A percentile compares a stretch with the other conserved stretches of the same genome.
These are phyloP conservation scores for Fusarium kyushuense DNA, from an alignment of 2,329 filamentous ascomycete genomes.

Conservation along the genomic window DNA sequence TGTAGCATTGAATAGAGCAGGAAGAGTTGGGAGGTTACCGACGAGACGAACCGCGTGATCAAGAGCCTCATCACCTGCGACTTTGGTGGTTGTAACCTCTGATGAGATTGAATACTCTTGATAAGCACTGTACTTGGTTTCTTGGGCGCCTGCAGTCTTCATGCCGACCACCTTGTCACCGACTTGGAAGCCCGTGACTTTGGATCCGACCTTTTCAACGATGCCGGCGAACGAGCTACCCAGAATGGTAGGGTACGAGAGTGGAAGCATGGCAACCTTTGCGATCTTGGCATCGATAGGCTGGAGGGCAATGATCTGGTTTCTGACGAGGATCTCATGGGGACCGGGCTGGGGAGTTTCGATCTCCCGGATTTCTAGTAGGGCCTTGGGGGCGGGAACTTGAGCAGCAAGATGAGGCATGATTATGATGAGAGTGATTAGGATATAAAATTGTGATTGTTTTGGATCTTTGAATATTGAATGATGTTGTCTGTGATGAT, in stretches of 20 bases:
- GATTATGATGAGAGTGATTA: neutral
- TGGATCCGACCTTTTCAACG: conserved; percentile 17
- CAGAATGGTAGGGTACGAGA: conserved; percentile 31
- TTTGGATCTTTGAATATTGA: accelerated
- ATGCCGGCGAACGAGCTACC: conserved; percentile 36
- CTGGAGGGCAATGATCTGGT: conserved; percentile 36
- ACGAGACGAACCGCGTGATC: conserved; percentile 35
- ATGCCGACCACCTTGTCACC: conserved; percentile 35
- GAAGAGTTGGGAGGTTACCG: conserved; percentile 34
- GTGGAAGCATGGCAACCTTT: conserved; percentile 36
- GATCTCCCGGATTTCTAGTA: conserved; percentile 23
- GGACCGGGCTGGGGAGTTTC: conserved; percentile 36
- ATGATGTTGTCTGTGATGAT: neutral
- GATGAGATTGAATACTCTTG: conserved; percentile 29
- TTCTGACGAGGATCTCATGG: conserved; percentile 37
- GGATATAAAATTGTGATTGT: accelerated
- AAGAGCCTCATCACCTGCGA: conserved; percentile 9
- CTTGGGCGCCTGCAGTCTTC: conserved; percentile 32
- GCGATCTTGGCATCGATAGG: conserved; percentile 41
- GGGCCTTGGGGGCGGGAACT: conserved; percentile 32
- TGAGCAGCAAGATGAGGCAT: conserved; percentile 38
- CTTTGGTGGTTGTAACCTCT: conserved; percentile 24
- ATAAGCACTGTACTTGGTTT: conserved; percentile 37
- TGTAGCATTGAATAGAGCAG: conserved; percentile 34
- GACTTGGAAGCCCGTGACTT: conserved; percentile 24